Base-by-base conservation (phyloP, 2,329 filamentous ascomycete species). In the Penicillium sp. region DNA sequence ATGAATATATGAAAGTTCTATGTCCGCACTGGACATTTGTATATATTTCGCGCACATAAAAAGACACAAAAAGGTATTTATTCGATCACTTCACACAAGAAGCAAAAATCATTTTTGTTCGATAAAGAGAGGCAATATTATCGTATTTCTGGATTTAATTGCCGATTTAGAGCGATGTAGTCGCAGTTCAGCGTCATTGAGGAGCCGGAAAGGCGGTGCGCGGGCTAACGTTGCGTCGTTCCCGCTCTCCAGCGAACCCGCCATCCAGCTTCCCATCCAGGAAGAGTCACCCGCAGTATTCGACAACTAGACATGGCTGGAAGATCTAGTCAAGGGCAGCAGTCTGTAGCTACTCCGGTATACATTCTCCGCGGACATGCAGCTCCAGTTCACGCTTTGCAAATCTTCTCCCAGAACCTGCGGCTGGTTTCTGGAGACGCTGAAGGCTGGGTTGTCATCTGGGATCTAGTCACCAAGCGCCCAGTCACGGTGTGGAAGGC, bases 361-460 rank as follows among this genome's bases (percentile, higher is more conserved):
- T 87, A 87, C 68, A 84, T 97, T 53, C 81, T 99, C 33, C 88
- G 94, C 57, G 94, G 94, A 46, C 94, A 97, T 75, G 81, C 83
- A 48, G 81, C 88, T 0, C 85, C 90, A 58, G 85, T 96, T 43
- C 91, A 96, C 67, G 82, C 84, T 18, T 79, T 92, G 4, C 76
- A 81, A 46, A 92, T 97, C 67, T 78, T 90, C 60, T 80, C 83
- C 47, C 70, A 76, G 36, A 96, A 96, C 68, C 79, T 83, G 51
- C 86, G 89, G 30, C 83, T 99, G 5, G 76, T 90, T 11, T 94
- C 90, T 0, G 92, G 89, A 31, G 94, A 99, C 72, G 89, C 90
- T 8, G 89, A 96, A 38, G 94, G 94, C 53, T 96, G 88, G 80
- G 79, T 96, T 30, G 81, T 95, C 6, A 75, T 91, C 20, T 99